Percentiles rank a stretch among this genome's conserved stretches.
phyloP scores from a whole-genome alignment of 371 early-diverging fungal species.

The Rhizopus microsporus region DNA sequence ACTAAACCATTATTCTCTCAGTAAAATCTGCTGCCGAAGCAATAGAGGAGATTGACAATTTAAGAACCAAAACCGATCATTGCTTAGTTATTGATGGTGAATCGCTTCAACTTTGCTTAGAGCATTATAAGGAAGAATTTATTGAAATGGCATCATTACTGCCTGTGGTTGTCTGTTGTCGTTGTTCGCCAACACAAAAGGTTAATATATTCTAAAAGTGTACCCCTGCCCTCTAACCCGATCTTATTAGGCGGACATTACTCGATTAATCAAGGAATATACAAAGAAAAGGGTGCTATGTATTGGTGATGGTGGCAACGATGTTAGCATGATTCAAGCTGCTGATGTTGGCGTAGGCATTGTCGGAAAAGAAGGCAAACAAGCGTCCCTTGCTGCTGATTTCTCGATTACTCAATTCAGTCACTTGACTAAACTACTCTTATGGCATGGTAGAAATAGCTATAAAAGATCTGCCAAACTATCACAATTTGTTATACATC shows the following conservation, averaged over 20 bases:
- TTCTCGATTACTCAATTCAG: slow-evolving; percentile 95
- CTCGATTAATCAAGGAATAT: slow-evolving; percentile 79
- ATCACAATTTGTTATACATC: slow-evolving; percentile 98
- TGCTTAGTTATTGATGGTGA: slow-evolving; percentile 98
- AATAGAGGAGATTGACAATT: slow-evolving; percentile 65
- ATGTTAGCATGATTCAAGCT: slow-evolving; percentile 99
- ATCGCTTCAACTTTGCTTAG: slow-evolving; percentile 79
- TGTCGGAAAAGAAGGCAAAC: slow-evolving; percentile 98
- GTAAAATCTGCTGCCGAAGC: slow-evolving; percentile 61
- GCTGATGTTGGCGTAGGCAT: slow-evolving; percentile 98
- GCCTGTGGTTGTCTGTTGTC: slow-evolving; percentile 95
- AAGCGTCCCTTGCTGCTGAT: slow-evolving; percentile 98
- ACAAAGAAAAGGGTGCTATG: slow-evolving; percentile 84
- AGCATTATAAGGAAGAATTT: slow-evolving; percentile 80
- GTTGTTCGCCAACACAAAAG: slow-evolving; percentile 99
- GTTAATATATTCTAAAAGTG: slow-evolving; percentile 20
- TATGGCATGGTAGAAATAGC: slow-evolving; percentile 98
- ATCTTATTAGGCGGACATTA: slow-evolving; percentile 79
- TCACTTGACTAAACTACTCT: slow-evolving; percentile 80
- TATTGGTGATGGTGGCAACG: slow-evolving; percentile 99
- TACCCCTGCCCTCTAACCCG: background rate
- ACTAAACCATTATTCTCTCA: slow-evolving; percentile 16
- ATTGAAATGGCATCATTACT: slow-evolving; percentile 78
- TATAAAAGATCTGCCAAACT: slow-evolving; percentile 96
- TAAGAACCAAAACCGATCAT: slow-evolving; percentile 67